Evolutionary conservation across 2,329 filamentous ascomycete species (phyloP).

Genomic region (Aspergillus uvarum): DNA sequence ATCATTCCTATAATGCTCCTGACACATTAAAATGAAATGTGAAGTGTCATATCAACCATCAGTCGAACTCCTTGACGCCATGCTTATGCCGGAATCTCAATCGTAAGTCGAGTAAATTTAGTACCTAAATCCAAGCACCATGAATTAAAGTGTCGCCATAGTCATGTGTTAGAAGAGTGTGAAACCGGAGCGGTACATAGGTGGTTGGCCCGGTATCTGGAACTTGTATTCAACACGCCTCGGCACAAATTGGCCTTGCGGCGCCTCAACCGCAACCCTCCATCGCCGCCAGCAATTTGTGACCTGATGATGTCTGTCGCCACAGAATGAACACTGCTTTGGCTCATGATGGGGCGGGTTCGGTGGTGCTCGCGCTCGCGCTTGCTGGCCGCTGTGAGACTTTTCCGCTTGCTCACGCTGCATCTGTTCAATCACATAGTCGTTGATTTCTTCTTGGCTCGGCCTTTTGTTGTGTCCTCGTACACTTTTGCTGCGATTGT

Average conservation of each 20-base stretch:
- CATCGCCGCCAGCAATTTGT: conserved; percentile 27
- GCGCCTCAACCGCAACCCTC: conserved; percentile 26
- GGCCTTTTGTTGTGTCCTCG: conserved; percentile 24
- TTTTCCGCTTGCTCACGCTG: conserved; percentile 24
- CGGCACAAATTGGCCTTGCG: conserved; percentile 22
- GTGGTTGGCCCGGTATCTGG: conserved; percentile 22
- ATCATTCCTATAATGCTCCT: no score
- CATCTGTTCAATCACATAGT: conserved; percentile 31
- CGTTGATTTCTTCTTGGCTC: conserved; percentile 32
- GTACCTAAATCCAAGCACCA: not conserved
- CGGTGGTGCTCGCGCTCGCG: conserved; percentile 25
- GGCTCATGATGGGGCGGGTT: not conserved
- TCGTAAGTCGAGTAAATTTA: not conserved
- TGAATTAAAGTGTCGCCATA: not conserved
- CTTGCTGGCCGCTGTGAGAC: conserved; percentile 21
- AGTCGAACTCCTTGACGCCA: conserved; percentile 4
- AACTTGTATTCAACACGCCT: conserved; percentile 26
- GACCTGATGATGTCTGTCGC: conserved; percentile 21
- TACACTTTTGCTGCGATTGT: conserved; percentile 4
- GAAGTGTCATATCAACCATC: not conserved
- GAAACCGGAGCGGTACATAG: conserved; percentile 27
- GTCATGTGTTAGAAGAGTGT: conserved; percentile 18
- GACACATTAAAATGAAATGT: not conserved
- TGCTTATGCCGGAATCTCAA: conserved; percentile 1
- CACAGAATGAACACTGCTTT: conserved; percentile 24